Conservation (phyloP, 2,329 filamentous ascomycete genomes). For the Rutstroemia sydowiana region DNA sequence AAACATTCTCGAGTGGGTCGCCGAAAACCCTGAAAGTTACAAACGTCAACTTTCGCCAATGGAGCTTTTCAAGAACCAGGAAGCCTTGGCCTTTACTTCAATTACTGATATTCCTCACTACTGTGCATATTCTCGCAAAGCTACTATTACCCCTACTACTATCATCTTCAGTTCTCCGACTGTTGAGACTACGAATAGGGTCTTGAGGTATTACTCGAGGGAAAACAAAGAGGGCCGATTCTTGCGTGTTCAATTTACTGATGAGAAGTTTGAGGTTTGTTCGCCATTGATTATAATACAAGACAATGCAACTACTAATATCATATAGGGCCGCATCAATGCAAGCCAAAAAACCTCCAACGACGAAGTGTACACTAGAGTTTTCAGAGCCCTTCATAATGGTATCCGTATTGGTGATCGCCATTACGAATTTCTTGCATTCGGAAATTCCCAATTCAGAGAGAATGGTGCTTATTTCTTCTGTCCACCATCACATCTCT, state of each 20-base stretch:
- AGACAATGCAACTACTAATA: slow-evolving; percentile 10
- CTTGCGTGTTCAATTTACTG: slow-evolving; percentile 80
- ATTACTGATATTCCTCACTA: slow-evolving; percentile 56
- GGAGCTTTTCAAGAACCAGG: slow-evolving; percentile 56
- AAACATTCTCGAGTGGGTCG: slow-evolving; percentile 66
- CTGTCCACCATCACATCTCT: slow-evolving; percentile 57
- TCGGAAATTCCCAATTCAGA: slow-evolving; percentile 90
- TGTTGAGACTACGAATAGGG: slow-evolving; percentile 81
- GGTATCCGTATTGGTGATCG: slow-evolving; percentile 79
- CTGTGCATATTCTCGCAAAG: slow-evolving; percentile 70
- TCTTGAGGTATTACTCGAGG: slow-evolving; percentile 62
- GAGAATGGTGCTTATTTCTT: slow-evolving; percentile 94
- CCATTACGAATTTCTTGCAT: slow-evolving; percentile 83
- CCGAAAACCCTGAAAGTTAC: slow-evolving; percentile 51
- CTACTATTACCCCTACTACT: slow-evolving; percentile 74
- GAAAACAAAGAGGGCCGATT: slow-evolving; percentile 66
- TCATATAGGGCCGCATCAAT: slow-evolving; percentile 51
- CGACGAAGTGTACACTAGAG: slow-evolving; percentile 65
- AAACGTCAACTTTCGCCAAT: slow-evolving; percentile 61
- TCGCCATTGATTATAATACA: too few relatives aligned
- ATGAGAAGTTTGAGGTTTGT: slow-evolving; percentile 51
- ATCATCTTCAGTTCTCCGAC: slow-evolving; percentile 70
- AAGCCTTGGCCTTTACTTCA: slow-evolving; percentile 41
- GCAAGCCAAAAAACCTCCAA: slow-evolving; percentile 44
- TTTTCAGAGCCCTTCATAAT: slow-evolving; percentile 63